Percentiles rank a stretch among this genome's conserved stretches.
These are phyloP conservation scores for Diplogelasinospora grovesii DNA, from an alignment of 495 filamentous ascomycete species.

Conservation along the genomic window DNA sequence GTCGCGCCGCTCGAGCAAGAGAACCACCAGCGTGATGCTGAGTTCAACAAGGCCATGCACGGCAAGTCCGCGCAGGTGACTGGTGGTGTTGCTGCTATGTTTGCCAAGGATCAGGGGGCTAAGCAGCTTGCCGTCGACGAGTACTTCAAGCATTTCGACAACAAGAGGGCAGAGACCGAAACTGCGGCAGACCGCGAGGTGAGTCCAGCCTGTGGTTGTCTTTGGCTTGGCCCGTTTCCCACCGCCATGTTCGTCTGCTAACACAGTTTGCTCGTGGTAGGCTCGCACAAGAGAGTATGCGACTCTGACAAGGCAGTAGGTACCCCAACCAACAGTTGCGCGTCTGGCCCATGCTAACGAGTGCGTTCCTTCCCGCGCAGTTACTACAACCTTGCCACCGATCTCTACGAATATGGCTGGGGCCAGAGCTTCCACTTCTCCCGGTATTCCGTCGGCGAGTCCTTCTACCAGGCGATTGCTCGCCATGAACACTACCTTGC, in stretches of 20 bases:
- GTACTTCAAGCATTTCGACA: slow-evolving; percentile 99
- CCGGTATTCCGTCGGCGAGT: slow-evolving; percentile 82
- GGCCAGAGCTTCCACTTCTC: slow-evolving; percentile 96
- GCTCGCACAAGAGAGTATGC: slow-evolving; percentile 87
- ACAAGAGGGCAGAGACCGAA: slow-evolving; percentile 76
- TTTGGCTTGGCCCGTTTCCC: background rate
- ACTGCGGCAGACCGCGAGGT: slow-evolving; percentile 76
- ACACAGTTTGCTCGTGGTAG: slow-evolving; percentile 31
- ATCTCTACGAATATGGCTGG: slow-evolving; percentile 98
- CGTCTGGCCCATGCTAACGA: slow-evolving; percentile 4
- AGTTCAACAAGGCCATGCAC: slow-evolving; percentile 87
- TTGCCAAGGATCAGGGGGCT: slow-evolving; percentile 72
- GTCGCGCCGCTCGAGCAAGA: slow-evolving; percentile 63
- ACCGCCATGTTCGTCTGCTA: slow-evolving; percentile 6
- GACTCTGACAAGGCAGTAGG: slow-evolving; percentile 87
- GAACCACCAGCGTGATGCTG: slow-evolving; percentile 83
- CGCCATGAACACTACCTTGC: slow-evolving; percentile 98
- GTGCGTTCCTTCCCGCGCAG: slow-evolving; percentile 39
- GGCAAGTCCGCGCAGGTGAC: slow-evolving; percentile 67
- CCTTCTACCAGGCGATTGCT: slow-evolving; percentile 88
- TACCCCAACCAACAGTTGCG: slow-evolving; percentile 12
- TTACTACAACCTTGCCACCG: slow-evolving; percentile 98
- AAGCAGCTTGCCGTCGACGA: slow-evolving; percentile 90
- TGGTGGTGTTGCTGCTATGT: slow-evolving; percentile 75
- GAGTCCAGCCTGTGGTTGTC: slow-evolving; percentile 14